phyloP scores from a whole-genome alignment of 2,329 filamentous ascomycete species.

The Tympanopsis confertula region DNA sequence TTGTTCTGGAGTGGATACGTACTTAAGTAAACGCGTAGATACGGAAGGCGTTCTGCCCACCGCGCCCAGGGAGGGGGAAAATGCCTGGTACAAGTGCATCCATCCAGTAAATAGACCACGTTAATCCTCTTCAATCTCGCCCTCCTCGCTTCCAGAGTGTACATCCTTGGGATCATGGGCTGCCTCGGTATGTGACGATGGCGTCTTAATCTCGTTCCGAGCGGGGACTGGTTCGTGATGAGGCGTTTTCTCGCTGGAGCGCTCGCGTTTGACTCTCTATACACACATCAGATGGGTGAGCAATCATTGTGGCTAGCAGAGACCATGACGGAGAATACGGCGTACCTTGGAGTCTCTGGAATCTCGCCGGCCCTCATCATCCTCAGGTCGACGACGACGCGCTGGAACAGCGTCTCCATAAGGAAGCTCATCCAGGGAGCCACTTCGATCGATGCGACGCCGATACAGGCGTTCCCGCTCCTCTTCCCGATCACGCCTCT shows the following conservation, averaged over 20 bases:
- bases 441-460: slow-evolving; percentile 65
- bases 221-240: slow-evolving; percentile 35
- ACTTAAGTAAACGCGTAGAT: no score
- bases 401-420: slow-evolving; percentile 68
- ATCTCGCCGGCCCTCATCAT: slow-evolving; percentile 59
- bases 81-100: no score
- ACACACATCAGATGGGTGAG: slow-evolving; percentile 12
- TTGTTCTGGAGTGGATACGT: no score
- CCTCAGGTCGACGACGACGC: slow-evolving; percentile 68
- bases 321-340: slow-evolving; percentile 5
- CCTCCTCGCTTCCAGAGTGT: slow-evolving; percentile 87
- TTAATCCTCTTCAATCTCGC: slow-evolving; percentile 84
- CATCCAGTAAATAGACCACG: no score
- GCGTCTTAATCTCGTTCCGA: slow-evolving; percentile 44
- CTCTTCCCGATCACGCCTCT: slow-evolving; percentile 77
- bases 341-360: slow-evolving; percentile 58
- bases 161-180: slow-evolving; percentile 33
- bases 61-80: no score
- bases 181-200: slow-evolving; percentile 20
- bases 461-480: slow-evolving; percentile 82
- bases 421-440: slow-evolving; percentile 76
- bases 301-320: neutral
- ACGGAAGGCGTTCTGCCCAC: no score
- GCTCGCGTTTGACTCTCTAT: slow-evolving; percentile 47
- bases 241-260: slow-evolving; percentile 50